Base-by-base conservation (phyloP, 768 basidiomycete species). In the Podaxis rugospora region DNA sequence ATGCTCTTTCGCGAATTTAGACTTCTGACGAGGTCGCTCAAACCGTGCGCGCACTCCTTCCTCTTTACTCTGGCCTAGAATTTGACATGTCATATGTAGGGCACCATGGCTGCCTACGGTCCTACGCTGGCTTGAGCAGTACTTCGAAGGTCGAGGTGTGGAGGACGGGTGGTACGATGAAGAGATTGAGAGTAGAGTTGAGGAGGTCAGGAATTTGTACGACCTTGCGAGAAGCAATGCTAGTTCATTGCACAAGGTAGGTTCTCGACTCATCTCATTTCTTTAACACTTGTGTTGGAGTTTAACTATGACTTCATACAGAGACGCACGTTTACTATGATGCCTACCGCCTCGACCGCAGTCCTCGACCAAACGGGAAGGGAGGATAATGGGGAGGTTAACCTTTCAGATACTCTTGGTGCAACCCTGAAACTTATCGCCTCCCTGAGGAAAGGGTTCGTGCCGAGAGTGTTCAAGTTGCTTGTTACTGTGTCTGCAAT, bases 1-100 rank as follows among this genome's bases (percentile, higher is more conserved):
- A 75, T 83, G 18, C 70, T 93, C 5, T 82, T 92, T 54, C 76
- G 83, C 1, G 86, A 90, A 66, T 80, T 89, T 37, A 75, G 90
- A 55, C 71, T 89, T 4, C 66, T 87, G 5, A 86, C 84, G 1
- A 78, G 83, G 52, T 89, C 88, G 0, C 68, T 87, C 27, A 89
- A 87, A 70, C 70, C 78, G 88, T 90, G 70, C 46, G 84, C 69
- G 27, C 16, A 4, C 47, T 49, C 18, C 32, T 32, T 3, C 7
- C 32, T 14, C 37, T 28, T 39, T 6, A 16, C 13, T 28, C 51
- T 10, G 6, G 16, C 4, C 39, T 11, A 35, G 55, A 23, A 7
- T 28, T 11, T 25, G 5, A 46, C 14, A 10, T 32, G 21, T 28
- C 23, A 9, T 54, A 61, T 32, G 59, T 55, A 81, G 82, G 52